Base-by-base conservation (phyloP, 2,329 filamentous ascomycete genomes). In the Laburnicola sp. region DNA sequence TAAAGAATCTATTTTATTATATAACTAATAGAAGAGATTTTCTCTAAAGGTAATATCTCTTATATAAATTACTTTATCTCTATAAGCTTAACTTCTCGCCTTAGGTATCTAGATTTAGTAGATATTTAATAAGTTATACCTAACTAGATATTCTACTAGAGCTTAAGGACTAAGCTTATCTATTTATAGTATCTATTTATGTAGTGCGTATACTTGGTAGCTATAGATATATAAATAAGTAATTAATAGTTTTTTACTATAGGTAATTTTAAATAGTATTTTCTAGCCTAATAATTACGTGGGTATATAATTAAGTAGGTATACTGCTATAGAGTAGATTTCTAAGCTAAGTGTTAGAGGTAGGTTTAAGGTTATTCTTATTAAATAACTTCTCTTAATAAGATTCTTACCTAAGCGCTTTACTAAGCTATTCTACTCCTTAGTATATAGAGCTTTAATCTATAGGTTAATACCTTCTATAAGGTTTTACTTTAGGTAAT, bases 221-320 rank as follows among this genome's bases (percentile, higher is more conserved):
- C 16, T 38, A 37, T 57, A 57, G 23, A 50, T 40, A 45, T 54
- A 54, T 9, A 59, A 32, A 30, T 59, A 57, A 2, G 51, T 43
- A 43, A 59, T 35, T 8, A 54, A 35, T 3, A 40, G 48, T 41
- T 43, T 43, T 28, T 27, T 28, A 32, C 21, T 11, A 36, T 25
- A 53, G 49, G 27, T 53, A 50, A 34, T 42, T 10, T 4, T 16
- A 16, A 16, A 16, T 16, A 16, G 16, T 16, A 16, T 16, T 16
- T 16, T 16, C 16, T 16, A 16, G 22, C 39, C 23, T 37, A 16
- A 16, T 16, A 16, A 16, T 16, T 16, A 16, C 16, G 16, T 16
- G 16, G 16, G 16, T 30, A 51, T 58, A 3, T 50, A 43, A 44
- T 60, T 62, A 32, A 53, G 39, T 10, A 60, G 37, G 27, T 59